phyloP scores from a whole-genome alignment of 495 filamentous ascomycete species.

The Penicillium soppii region DNA sequence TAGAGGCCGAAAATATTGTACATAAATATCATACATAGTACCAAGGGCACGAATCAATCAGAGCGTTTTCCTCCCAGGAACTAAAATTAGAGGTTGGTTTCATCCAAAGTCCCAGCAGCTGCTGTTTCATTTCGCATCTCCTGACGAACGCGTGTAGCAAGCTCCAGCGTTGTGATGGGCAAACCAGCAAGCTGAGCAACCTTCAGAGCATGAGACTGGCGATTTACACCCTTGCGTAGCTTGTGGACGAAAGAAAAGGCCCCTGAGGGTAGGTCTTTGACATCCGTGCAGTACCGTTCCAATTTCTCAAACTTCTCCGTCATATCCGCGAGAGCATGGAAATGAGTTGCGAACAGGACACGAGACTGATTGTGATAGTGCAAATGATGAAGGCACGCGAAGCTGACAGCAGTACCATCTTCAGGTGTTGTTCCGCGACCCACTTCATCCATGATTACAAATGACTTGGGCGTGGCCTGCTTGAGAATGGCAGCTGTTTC shows the following conservation, averaged over 20 bases:
- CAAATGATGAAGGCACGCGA: constrained; percentile 81
- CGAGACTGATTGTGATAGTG: constrained; percentile 73
- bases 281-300: constrained; percentile 86
- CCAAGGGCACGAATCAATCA: too few species aligned
- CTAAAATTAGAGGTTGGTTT: too few species aligned
- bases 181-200: constrained; percentile 84
- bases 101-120: too few species aligned
- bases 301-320: constrained; percentile 60
- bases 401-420: constrained; percentile 87
- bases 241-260: constrained; percentile 85
- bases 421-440: constrained; percentile 90
- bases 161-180: constrained; percentile 56
- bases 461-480: constrained; percentile 54
- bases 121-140: constrained; percentile 15
- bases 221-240: constrained; percentile 79
- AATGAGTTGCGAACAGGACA: constrained; percentile 91
- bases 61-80: too few species aligned
- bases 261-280: constrained; percentile 63
- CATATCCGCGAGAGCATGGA: constrained; percentile 82
- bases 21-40: constrained; percentile 3
- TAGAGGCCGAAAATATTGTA: not conserved
- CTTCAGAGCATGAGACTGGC: constrained; percentile 84
- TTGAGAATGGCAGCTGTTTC: constrained; percentile 54
- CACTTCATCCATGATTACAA: constrained; percentile 99
- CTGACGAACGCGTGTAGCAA: constrained; percentile 44